Evolutionary conservation across 2,329 filamentous ascomycete genomes (phyloP), one percentile per base, ranked within the genome.

Genomic region (Arthrobotrys sinensis): DNA sequence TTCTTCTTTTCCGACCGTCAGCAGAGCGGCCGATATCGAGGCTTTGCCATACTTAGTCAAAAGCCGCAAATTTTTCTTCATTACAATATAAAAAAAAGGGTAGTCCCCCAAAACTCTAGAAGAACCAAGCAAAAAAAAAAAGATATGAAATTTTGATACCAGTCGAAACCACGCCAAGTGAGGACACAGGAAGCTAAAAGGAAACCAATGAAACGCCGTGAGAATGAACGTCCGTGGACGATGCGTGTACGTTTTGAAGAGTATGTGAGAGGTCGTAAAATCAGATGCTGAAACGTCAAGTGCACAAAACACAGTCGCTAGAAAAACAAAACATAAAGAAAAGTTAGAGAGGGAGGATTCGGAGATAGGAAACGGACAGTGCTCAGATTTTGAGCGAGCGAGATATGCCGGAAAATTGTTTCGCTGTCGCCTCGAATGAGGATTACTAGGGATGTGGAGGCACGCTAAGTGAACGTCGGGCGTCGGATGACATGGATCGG

Each of bases 191-290:
- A 60, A 19, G 32, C 4, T 48, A 24, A 50, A 67, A 12, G 8
- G 32, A 48, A 28, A 40, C 66, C 73, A 36, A 64, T 69, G 32
- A 63, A 77, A 77, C 73, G 60, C 73, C 73, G 60, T 67, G 57
- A 24, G 62, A 48, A 77, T 77, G 73, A 60, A 28, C 66, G 55
- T 65, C 66, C 60, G 19, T 45, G 53, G 66, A 71, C 66, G 66
- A 77, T 77, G 73, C 73, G 48, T 77, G 66, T 77, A 77, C 73
- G 73, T 77, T 76, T 76, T 45, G 28, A 53, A 67, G 19, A 45
- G 36, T 70, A 24, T 60, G 55, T 70, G 62, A 40, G 14, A 46
- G 46, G 43, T 77, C 66, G 43, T 77, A 46, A 66, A 52, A 67
- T 21, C 36, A 48, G 40, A 75, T 67, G 62, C 70, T 67, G 43